These are phyloP conservation scores for Aspergillus conjunctus DNA, from an alignment of 495 filamentous ascomycete species.

Conservation along the genomic window DNA sequence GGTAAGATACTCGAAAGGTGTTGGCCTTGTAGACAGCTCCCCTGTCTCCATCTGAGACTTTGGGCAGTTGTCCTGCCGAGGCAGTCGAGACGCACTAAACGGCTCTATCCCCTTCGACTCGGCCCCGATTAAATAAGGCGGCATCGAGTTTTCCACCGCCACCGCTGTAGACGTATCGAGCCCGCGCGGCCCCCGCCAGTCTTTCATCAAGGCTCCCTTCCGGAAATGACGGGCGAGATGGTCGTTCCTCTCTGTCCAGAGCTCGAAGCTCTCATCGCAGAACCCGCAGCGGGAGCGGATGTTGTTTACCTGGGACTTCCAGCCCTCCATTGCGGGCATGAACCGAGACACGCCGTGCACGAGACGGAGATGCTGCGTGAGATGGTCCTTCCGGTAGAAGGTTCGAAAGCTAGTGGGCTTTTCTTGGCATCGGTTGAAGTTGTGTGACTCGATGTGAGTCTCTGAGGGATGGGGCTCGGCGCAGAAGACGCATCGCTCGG, in stretches of 20 bases:
- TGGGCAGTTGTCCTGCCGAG: not conserved
- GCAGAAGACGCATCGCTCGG: slow-evolving; percentile 26
- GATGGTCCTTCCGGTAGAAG: slow-evolving; percentile 80
- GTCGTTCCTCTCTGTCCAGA: slow-evolving; percentile 60
- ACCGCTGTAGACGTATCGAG: slow-evolving; percentile 62
- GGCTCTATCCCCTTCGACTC: slow-evolving; percentile 22
- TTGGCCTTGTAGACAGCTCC: not conserved
- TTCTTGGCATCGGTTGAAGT: slow-evolving; percentile 63
- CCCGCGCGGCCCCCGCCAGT: slow-evolving; percentile 70
- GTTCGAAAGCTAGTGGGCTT: slow-evolving; percentile 57
- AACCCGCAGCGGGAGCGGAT: slow-evolving; percentile 68
- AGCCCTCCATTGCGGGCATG: slow-evolving; percentile 63
- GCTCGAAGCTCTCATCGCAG: slow-evolving; percentile 58
- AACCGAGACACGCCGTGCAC: slow-evolving; percentile 61
- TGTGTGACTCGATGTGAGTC: slow-evolving; percentile 50
- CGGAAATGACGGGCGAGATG: slow-evolving; percentile 67
- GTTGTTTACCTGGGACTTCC: slow-evolving; percentile 62
- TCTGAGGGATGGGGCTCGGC: slow-evolving; percentile 19
- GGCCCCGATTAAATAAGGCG: slow-evolving; percentile 46
- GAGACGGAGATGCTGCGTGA: slow-evolving; percentile 72
- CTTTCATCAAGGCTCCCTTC: slow-evolving; percentile 60
- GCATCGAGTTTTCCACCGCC: slow-evolving; percentile 65
- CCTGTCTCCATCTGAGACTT: slow-evolving; percentile 1
- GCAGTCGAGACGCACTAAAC: slow-evolving; percentile 21
- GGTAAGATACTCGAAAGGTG: slow-evolving; percentile 14